Conservation (phyloP, 306 rosid species). For the Hippophae gyantsensis region DNA sequence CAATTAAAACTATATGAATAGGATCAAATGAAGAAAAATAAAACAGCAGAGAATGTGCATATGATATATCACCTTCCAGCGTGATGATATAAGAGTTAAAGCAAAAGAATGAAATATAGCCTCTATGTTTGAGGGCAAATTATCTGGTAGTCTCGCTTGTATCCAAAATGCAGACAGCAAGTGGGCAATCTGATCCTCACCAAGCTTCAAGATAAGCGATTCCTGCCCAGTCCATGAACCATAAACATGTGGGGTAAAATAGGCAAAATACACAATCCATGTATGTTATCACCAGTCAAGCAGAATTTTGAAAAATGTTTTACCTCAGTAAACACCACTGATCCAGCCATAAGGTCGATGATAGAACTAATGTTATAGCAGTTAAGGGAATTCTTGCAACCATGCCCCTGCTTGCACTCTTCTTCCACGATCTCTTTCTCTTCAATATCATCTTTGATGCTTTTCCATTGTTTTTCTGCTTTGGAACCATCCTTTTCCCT, state of each 20-base stretch:
- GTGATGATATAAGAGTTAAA: slow-evolving; percentile 56
- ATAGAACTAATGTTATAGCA: slow-evolving; percentile 56
- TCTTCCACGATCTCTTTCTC: slow-evolving; percentile 43
- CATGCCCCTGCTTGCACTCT: slow-evolving; percentile 56
- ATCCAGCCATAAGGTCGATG: slow-evolving; percentile 54
- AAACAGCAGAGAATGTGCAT: neutral
- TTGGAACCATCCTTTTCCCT: slow-evolving; percentile 51
- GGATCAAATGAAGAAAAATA: too few species aligned
- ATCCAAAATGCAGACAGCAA: slow-evolving; percentile 92
- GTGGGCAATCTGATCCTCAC: slow-evolving; percentile 80
- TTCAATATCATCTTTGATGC: slow-evolving; percentile 33
- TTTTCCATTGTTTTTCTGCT: slow-evolving; percentile 31
- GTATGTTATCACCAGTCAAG: too few species aligned
- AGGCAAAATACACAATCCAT: too few species aligned
- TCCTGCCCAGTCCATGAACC: slow-evolving; percentile 50
- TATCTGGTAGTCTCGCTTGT: slow-evolving; percentile 73
- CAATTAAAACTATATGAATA: too few species aligned
- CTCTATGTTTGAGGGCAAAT: slow-evolving; percentile 79
- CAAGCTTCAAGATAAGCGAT: slow-evolving; percentile 58
- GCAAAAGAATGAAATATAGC: slow-evolving; percentile 72
- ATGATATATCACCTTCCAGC: slow-evolving; percentile 48
- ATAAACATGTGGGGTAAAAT: neutral
- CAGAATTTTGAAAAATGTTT: slow-evolving; percentile 21
- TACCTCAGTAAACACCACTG: slow-evolving; percentile 39
- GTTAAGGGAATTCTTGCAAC: slow-evolving; percentile 55